Conservation (phyloP, 495 filamentous ascomycete genomes). For the Stereocaulon alpinum region DNA sequence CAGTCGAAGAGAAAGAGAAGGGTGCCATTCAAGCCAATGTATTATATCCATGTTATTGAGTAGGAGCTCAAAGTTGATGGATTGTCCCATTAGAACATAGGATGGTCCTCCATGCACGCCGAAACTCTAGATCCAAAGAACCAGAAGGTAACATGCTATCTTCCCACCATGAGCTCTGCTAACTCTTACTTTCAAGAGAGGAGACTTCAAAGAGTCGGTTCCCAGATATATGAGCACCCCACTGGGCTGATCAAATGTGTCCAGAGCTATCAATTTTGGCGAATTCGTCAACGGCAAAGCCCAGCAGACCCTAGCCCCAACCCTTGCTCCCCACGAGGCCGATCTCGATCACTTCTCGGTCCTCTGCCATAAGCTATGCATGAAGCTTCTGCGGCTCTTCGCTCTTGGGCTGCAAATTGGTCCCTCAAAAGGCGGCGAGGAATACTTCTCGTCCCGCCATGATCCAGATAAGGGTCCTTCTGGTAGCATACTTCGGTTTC, state of each 20-base stretch:
- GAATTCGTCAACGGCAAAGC: constrained; percentile 61
- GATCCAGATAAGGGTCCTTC: constrained; percentile 46
- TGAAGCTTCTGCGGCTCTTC: constrained; percentile 60
- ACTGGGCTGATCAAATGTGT: constrained; percentile 1
- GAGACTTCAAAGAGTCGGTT: constrained; percentile 83
- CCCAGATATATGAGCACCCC: background rate
- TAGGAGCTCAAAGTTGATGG: background rate
- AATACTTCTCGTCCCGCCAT: constrained; percentile 72
- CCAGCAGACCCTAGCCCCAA: constrained; percentile 66
- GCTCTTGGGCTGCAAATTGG: constrained; percentile 58
- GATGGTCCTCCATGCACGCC: constrained; percentile 81
- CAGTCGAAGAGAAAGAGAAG: constrained; percentile 57
- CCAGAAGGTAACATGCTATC: constrained; percentile 50
- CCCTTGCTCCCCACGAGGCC: constrained; percentile 48
- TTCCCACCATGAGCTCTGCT: constrained; percentile 4
- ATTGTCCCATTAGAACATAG: constrained; percentile 52
- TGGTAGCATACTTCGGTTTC: constrained; percentile 68
- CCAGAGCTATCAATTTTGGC: constrained; percentile 85
- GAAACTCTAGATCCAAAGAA: constrained; percentile 80
- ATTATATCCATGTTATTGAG: background rate
- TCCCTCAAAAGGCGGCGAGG: constrained; percentile 33
- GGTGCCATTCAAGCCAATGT: constrained; percentile 64
- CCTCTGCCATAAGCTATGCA: constrained; percentile 64
- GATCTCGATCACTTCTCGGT: constrained; percentile 54
- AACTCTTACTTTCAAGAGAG: constrained; percentile 42